Evolutionary conservation across 2,329 filamentous ascomycete species (phyloP).

Genomic region (Emmonsiellopsis sp.): DNA sequence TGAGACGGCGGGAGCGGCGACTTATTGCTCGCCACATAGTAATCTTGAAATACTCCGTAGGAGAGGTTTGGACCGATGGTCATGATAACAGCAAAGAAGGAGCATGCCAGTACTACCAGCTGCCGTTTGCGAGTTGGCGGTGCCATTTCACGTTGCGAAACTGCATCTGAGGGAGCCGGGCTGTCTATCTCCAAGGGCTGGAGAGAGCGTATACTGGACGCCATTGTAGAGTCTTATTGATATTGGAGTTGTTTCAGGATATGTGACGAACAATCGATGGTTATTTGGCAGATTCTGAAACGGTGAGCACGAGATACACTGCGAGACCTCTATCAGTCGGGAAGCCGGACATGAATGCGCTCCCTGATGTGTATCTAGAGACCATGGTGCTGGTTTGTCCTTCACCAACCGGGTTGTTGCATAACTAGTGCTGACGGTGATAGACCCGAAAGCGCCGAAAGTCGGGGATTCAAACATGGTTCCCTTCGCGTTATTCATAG

Average conservation of each 20-base stretch:
- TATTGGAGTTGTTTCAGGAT: neutral
- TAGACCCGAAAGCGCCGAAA: neutral
- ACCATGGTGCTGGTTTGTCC: too few species aligned
- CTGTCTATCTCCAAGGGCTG: neutral
- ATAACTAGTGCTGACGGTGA: too few species aligned
- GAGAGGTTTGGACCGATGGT: slow-evolving; percentile 43
- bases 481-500: too few species aligned
- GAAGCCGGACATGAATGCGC: too few species aligned
- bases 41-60: slow-evolving; percentile 42
- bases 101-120: slow-evolving; percentile 33
- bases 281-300: too few species aligned
- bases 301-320: too few species aligned
- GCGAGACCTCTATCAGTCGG: too few species aligned
- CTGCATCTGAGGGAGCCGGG: neutral
- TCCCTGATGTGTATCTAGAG: too few species aligned
- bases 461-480: neutral
- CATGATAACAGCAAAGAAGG: slow-evolving; percentile 37
- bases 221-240: neutral
- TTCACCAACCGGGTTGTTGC: neutral
- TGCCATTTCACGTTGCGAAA: slow-evolving; percentile 17
- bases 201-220: neutral
- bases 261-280: too few species aligned
- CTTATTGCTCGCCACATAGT: slow-evolving; percentile 32
- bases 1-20: slow-evolving; percentile 29
- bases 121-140: slow-evolving; percentile 34